A percentile compares a stretch with the other conserved stretches of the same genome.
Conservation (phyloP, 345 rosid genomes). For the Noccaea caerulescens region DNA sequence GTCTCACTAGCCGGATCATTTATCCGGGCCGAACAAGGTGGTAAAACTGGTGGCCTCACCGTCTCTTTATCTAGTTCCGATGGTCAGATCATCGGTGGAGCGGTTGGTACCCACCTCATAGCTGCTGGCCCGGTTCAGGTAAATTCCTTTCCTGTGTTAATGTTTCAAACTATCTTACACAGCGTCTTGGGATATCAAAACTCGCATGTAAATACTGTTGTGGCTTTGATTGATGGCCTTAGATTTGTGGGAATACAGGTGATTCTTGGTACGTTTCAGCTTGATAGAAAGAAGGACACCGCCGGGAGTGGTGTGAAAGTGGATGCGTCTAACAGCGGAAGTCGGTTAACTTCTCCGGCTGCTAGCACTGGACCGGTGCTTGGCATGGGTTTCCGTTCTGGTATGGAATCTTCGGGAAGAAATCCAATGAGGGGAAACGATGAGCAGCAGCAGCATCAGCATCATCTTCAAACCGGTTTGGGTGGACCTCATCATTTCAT, state of each 20-base stretch:
- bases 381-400: constrained; percentile 53
- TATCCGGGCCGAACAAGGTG: constrained; percentile 77
- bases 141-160: background rate
- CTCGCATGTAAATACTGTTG: background rate
- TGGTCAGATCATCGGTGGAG: constrained; percentile 92
- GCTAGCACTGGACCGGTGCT: constrained; percentile 51
- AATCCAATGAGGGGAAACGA: constrained; percentile 59
- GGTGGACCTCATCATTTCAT: constrained; percentile 53
- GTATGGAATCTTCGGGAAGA: constrained; percentile 58
- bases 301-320: constrained; percentile 46
- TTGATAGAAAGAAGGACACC: constrained; percentile 60
- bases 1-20: constrained; percentile 86
- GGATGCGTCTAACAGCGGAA: constrained; percentile 54
- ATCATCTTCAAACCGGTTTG: constrained; percentile 31
- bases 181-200: background rate
- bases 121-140: constrained; percentile 99
- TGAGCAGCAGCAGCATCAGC: constrained; percentile 43
- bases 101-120: constrained; percentile 73
- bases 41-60: constrained; percentile 81
- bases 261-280: constrained; percentile 70
- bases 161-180: constrained; percentile 10
- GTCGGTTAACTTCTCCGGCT: constrained; percentile 52
- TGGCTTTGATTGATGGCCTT: constrained; percentile 10
- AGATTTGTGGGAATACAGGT: constrained; percentile 51
- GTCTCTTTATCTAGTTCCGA: constrained; percentile 66